These are phyloP conservation scores for Botrytis byssoidea DNA, from an alignment of 2,329 filamentous ascomycete genomes.

Conservation along the genomic window DNA sequence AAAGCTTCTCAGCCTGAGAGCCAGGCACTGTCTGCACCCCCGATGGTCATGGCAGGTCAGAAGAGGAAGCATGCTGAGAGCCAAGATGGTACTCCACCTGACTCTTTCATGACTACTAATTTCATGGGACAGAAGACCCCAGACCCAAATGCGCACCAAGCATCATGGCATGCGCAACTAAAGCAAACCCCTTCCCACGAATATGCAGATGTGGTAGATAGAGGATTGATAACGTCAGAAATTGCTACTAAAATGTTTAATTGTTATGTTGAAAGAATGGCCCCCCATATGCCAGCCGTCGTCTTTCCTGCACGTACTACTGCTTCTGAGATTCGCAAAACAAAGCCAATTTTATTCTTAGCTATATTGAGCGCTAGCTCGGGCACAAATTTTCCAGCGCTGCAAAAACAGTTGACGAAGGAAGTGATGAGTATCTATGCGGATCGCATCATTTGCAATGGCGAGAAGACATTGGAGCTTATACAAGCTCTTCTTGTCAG, in stretches of 20 bases:
- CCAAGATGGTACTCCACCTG: constrained; percentile 22
- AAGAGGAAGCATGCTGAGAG: constrained; percentile 39
- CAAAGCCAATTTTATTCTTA: constrained; percentile 67
- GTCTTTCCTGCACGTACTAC: constrained; percentile 56
- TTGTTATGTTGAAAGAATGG: constrained; percentile 60
- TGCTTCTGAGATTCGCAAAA: constrained; percentile 54
- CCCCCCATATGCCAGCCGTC: constrained; percentile 60
- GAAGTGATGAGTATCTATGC: constrained; percentile 50
- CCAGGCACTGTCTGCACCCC: constrained; percentile 31
- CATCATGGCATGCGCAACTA: constrained; percentile 6
- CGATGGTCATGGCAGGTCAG: constrained; percentile 39
- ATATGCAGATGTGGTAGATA: constrained; percentile 51
- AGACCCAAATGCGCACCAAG: constrained; percentile 1
- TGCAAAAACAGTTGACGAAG: constrained; percentile 47
- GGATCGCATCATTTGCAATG: constrained; percentile 48
- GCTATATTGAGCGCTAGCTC: constrained; percentile 63
- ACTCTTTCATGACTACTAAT: constrained; percentile 18
- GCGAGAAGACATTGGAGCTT: constrained; percentile 51
- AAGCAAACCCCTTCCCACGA: constrained; percentile 32
- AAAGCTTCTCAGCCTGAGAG: constrained; percentile 33
- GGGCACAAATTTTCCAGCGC: constrained; percentile 49
- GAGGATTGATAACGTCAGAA: constrained; percentile 56
- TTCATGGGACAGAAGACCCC: constrained; percentile 10
- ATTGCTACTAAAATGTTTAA: constrained; percentile 55
- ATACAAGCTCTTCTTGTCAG: constrained; percentile 50